Evolutionary conservation across 2,329 filamentous ascomycete species (phyloP), one percentile per base, ranked within the genome.

Genomic region (Ophiognomonia clavigignenti-juglandacearum): DNA sequence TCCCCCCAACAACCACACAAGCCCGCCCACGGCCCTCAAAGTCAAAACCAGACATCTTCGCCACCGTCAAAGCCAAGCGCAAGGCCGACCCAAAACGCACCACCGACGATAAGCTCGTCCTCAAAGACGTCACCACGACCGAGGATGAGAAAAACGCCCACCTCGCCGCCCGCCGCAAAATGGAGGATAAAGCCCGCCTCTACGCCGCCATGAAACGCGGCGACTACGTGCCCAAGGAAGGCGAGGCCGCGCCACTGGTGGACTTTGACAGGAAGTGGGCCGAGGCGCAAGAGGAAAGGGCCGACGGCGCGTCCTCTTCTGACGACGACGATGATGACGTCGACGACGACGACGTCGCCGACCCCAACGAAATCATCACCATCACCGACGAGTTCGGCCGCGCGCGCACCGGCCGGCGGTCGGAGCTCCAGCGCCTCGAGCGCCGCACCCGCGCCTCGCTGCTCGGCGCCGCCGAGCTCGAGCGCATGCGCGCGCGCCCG

Each of bases 211-310:
- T 98, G 81, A 95, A 95, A 66, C 78, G 87, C 27, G 91, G 92
- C n/a, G 85, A 95, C 60, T 83, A 88, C 64, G 72, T 88, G n/a
- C 73, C 78, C 14, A 76, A 77, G 46, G 78, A 86, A 55, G 78
- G 84, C 60, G 72, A 80, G 56, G 71, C 79, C 35, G 80, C 83
- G 56, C 76, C 79, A 20, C 77, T 95, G 22, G 85, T 98, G 3
- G 92, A 98, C 68, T 98, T 98, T 65, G 93, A 97, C 66, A 77
- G 85, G 51, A 98, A 97, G 69, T 97, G 93, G 91, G 89, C 86
- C 0, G 88, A 95, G 61, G 70, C 72, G 20, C 72, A 82, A 45
- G 85, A 62, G 52, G 58, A 64, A 20, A 61, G 63, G n/a, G 55
- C 61, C 1, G 57, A 60, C 4, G 53, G 58, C 11, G 63, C 66